These are phyloP conservation scores for Botrytis porri DNA, from an alignment of 2,329 filamentous ascomycete species.

Conservation along the genomic window DNA sequence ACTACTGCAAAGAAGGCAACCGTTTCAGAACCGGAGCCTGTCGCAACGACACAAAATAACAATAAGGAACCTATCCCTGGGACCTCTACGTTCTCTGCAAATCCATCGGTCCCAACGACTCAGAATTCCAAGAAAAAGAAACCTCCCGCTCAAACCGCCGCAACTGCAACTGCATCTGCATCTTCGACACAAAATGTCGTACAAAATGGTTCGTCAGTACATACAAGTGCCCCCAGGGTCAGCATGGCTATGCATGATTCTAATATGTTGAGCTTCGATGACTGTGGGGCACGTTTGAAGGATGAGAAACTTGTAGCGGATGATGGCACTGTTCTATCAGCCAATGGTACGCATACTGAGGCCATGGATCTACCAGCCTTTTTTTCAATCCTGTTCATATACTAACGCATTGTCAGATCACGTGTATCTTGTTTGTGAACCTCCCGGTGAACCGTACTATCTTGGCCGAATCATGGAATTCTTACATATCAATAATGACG, in stretches of 20 bases:
- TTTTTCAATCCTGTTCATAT: background rate
- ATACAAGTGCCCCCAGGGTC: constrained; percentile 25
- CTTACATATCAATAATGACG: constrained; percentile 74
- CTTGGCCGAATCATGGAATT: constrained; percentile 98
- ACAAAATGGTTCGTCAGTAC: constrained; percentile 21
- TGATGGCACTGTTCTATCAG: constrained; percentile 77
- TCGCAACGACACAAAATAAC: constrained; percentile 32
- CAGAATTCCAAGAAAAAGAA: constrained; percentile 79
- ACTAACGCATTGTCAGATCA: constrained; percentile 55
- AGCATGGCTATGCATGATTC: constrained; percentile 51
- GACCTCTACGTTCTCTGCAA: constrained; percentile 56
- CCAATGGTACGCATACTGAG: constrained; percentile 69
- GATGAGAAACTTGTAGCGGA: constrained; percentile 81
- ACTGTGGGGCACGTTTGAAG: constrained; percentile 64
- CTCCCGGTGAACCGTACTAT: constrained; percentile 96
- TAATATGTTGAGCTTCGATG: constrained; percentile 87
- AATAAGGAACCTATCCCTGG: constrained; percentile 52
- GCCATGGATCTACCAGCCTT: background rate
- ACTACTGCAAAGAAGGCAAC: constrained; percentile 43
- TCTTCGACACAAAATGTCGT: constrained; percentile 10
- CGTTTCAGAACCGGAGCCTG: constrained; percentile 34
- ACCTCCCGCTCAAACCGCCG: constrained; percentile 46
- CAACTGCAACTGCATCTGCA: constrained; percentile 24
- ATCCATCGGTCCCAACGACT: constrained; percentile 40
- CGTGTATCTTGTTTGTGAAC: constrained; percentile 95